phyloP scores from a whole-genome alignment of 2,329 filamentous ascomycete species.

The Xylaria sp. region DNA sequence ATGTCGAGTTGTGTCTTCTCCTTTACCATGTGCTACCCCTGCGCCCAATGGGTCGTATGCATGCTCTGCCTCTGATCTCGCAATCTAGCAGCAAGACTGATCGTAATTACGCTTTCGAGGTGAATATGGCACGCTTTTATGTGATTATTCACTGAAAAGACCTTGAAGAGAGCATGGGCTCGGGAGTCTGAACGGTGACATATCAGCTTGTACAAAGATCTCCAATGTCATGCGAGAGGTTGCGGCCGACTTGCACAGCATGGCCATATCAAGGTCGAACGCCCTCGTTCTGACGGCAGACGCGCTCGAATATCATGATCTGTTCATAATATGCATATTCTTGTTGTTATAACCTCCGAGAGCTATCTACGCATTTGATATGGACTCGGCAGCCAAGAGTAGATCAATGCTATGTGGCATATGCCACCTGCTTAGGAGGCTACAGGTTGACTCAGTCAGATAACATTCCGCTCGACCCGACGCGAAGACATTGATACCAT shows the following conservation, averaged over 20 bases:
- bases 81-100: slow-evolving; percentile 22
- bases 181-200: slow-evolving; percentile 34
- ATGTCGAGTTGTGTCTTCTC: slow-evolving; percentile 20
- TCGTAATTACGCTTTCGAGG: slow-evolving; percentile 9
- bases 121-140: neutral
- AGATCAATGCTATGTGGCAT: slow-evolving; percentile 10
- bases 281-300: neutral
- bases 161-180: slow-evolving; percentile 10
- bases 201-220: slow-evolving; percentile 50
- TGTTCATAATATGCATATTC: slow-evolving; percentile 1
- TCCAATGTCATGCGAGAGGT: slow-evolving; percentile 33
- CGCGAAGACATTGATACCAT: neutral
- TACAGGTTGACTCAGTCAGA: neutral
- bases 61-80: slow-evolving; percentile 17
- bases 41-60: slow-evolving; percentile 28
- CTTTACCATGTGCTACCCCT: slow-evolving; percentile 32
- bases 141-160: slow-evolving; percentile 13
- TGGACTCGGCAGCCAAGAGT: slow-evolving; percentile 20
- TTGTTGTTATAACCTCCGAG: neutral
- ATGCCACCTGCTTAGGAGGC: neutral
- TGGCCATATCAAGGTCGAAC: slow-evolving; percentile 17
- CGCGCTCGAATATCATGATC: slow-evolving; percentile 12
- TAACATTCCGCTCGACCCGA: neutral
- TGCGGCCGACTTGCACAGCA: slow-evolving; percentile 33
- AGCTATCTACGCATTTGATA: slow-evolving; percentile 8